Evolutionary conservation across 2,329 filamentous ascomycete species (phyloP).

Genomic region (Penicillium vulpinum): DNA sequence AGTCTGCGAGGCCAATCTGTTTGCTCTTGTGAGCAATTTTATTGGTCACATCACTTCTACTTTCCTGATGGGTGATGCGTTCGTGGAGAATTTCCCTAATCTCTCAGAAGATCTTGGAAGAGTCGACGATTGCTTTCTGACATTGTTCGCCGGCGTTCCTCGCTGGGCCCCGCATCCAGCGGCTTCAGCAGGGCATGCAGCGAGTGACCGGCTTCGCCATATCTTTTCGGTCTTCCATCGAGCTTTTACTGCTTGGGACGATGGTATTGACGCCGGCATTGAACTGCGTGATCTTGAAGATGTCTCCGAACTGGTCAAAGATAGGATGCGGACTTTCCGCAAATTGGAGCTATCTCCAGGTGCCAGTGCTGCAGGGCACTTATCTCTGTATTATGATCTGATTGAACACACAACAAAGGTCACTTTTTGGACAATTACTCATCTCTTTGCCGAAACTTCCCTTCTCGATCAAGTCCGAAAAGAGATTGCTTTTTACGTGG

Average conservation of each 20-base stretch:
- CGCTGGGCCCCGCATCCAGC: conserved; percentile 56
- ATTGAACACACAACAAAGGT: conserved; percentile 55
- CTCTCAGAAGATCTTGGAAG: conserved; percentile 57
- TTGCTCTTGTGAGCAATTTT: conserved; percentile 58
- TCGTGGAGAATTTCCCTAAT: conserved; percentile 53
- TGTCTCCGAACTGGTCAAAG: conserved; percentile 47
- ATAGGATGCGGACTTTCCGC: conserved; percentile 44
- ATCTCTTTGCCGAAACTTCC: conserved; percentile 45
- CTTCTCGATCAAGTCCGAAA: conserved; percentile 46
- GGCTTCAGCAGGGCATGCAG: conserved; percentile 50
- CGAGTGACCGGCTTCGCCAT: conserved; percentile 44
- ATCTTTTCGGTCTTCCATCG: conserved; percentile 45
- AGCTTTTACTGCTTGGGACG: conserved; percentile 45
- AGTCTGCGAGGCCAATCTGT: conserved; percentile 55
- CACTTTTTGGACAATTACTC: conserved; percentile 54
- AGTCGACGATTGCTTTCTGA: conserved; percentile 56
- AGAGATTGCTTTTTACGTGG: conserved; percentile 48
- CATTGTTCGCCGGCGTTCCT: conserved; percentile 57
- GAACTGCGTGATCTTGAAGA: conserved; percentile 52
- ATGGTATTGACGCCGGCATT: conserved; percentile 45
- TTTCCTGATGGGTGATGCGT: conserved; percentile 55
- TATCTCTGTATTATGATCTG: conserved; percentile 57
- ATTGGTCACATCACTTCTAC: conserved; percentile 52
- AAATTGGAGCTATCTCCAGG: conserved; percentile 38
- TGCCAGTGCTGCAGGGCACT: conserved; percentile 44